Evolutionary conservation across 2,329 filamentous ascomycete genomes (phyloP).

Genomic region (Alternaria triticina): DNA sequence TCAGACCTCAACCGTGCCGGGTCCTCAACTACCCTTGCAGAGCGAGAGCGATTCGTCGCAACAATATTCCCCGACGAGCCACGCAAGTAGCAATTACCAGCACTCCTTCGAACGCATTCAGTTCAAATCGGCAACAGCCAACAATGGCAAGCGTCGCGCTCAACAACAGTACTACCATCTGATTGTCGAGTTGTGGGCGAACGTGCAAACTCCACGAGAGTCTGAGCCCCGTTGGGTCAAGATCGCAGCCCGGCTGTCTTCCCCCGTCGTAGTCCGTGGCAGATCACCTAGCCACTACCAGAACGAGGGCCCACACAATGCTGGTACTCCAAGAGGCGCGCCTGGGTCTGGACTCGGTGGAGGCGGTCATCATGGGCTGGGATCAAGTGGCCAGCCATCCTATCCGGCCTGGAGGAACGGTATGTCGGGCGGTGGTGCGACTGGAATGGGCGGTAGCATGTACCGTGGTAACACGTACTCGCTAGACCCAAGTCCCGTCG

Average conservation of each 20-base stretch:
- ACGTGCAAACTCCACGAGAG: slow-evolving; percentile 42
- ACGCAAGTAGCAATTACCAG: slow-evolving; percentile 48
- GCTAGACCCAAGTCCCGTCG: slow-evolving; percentile 47
- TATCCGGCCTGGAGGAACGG: slow-evolving; percentile 44
- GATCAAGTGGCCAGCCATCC: slow-evolving; percentile 65
- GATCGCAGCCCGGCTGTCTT: slow-evolving; percentile 43
- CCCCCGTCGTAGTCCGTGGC: slow-evolving; percentile 50
- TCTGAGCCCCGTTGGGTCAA: slow-evolving; percentile 44
- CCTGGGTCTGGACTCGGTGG: slow-evolving; percentile 41
- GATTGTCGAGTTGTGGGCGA: slow-evolving; percentile 70
- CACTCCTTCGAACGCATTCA: slow-evolving; percentile 86
- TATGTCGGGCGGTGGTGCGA: slow-evolving; percentile 37
- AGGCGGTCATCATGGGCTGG: slow-evolving; percentile 63
- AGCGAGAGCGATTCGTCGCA: slow-evolving; percentile 39
- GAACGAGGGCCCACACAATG: slow-evolving; percentile 54
- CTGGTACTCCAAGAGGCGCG: slow-evolving; percentile 41
- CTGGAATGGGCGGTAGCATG: slow-evolving; percentile 39
- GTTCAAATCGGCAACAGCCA: slow-evolving; percentile 92
- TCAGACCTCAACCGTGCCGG: slow-evolving; percentile 36
- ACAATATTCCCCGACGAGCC: slow-evolving; percentile 43
- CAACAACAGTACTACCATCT: slow-evolving; percentile 93
- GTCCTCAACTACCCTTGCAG: slow-evolving; percentile 54
- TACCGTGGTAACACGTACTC: slow-evolving; percentile 48
- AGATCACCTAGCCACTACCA: slow-evolving; percentile 53
- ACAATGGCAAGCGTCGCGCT: slow-evolving; percentile 88